Evolutionary conservation across 2,329 filamentous ascomycete genomes (phyloP).

Genomic region (Pezizomycotina sp.): DNA sequence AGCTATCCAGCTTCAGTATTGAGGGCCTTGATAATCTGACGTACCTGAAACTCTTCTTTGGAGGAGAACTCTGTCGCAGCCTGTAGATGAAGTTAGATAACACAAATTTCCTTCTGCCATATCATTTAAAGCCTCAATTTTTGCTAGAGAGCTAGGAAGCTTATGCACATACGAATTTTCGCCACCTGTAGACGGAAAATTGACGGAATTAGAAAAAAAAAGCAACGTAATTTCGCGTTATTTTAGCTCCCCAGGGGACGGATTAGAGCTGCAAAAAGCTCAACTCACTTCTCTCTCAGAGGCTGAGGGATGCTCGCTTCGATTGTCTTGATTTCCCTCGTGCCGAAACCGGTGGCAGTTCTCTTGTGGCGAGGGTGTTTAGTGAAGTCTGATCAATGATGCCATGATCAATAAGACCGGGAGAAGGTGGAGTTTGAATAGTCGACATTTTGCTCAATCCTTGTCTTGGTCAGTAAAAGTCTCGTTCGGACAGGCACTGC

Average conservation of each 20-base stretch:
- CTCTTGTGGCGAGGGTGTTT: conserved; percentile 90
- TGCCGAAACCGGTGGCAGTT: conserved; percentile 86
- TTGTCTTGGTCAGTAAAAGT: not conserved
- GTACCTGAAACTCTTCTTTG: conserved; percentile 18
- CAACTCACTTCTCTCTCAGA: conserved; percentile 23
- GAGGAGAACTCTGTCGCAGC: conserved; percentile 23
- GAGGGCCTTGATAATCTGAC: conserved; percentile 3
- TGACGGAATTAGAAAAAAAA: conserved; percentile 29
- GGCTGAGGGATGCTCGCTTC: conserved; percentile 36
- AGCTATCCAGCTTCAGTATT: no score
- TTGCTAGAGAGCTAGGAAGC: not conserved
- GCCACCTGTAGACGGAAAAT: conserved; percentile 22
- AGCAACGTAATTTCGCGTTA: not conserved
- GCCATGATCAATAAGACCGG: conserved; percentile 23
- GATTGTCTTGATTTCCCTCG: conserved; percentile 79
- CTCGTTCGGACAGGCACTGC: not conserved
- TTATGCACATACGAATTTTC: conserved; percentile 23
- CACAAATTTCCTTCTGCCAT: conserved; percentile 1
- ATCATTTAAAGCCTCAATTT: not conserved
- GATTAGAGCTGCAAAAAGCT: not conserved
- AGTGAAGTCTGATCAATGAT: conserved; percentile 63
- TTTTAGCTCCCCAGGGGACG: no score
- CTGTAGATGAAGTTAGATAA: conserved; percentile 8
- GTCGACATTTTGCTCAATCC: conserved; percentile 10
- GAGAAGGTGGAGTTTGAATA: conserved; percentile 21